Evolutionary conservation across 1,284 basidiomycete species (phyloP), one percentile per base, ranked within the genome.

Genomic region (Sanghuangporus weigelae): DNA sequence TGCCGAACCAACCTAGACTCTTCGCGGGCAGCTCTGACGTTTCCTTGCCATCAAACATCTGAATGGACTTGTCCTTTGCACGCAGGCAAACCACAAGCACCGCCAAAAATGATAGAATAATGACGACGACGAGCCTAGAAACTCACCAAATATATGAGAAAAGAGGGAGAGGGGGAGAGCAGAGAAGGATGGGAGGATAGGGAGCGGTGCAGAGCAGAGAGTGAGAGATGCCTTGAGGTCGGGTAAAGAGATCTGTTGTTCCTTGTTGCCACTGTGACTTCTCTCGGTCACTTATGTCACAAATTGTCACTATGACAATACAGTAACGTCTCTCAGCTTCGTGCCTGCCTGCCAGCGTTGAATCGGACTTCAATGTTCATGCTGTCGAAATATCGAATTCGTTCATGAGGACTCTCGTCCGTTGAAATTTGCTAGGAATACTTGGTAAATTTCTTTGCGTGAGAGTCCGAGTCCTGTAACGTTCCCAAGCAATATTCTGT

Each of bases 171-270:
- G 7, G 46, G 21, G 36, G 38, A 51, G n/a, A 8, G 31, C 16
- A 12, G 57, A 31, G 57, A 46, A 26, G 23, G 39, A 39, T 10
- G 7, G 57, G 40, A 58, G 12, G 42, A 58, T 5, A 38, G 21
- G 40, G 55, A 57, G 10, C 44, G 21, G 54, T 36, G 5, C 16
- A 40, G 60, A 21, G 23, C 10, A 31, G 55, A 21, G 58, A 57
- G 21, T 16, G 23, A 59, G 39, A 35, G n/a, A n/a, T n/a, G 59
- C 63, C 57, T 60, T 51, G 59, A 64, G 63, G 54, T 55, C 54
- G 54, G 54, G 58, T 60, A 60, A 60, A 51, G 50, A 51, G 60
- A 38, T 12, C 26, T 38, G 53, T 54, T 54, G 53, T 46, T 48
- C 8, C 40, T 39, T 49, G 60, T 57, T 57, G 54, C 60, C 60